Base-by-base conservation (phyloP, 352 stramenopile species). In the Globisporangium polare region DNA sequence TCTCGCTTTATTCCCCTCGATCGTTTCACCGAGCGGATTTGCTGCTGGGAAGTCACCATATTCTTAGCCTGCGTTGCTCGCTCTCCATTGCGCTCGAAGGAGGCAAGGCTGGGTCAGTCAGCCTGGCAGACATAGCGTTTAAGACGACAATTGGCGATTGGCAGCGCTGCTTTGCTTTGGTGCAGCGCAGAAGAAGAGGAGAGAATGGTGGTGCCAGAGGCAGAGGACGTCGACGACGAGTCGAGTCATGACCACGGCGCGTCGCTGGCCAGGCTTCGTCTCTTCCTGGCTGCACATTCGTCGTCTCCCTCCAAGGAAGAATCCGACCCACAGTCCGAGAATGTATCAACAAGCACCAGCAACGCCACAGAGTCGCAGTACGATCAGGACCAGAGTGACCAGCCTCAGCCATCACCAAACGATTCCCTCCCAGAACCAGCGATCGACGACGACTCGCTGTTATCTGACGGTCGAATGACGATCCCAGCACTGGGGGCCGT, bases 251-350 rank as follows among this genome's bases (percentile, higher is more conserved):
- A 73, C 5, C 57, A 64, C 22, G 41, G 64, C 17, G 56, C 68
- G 2, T 75, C 72, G 7, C 66, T 79, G 3, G 72, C 72, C 3
- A 43, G 72, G 12, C 60, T 79, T 17, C 68, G 72, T 0, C 52
- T 76, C 15, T 79, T 79, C 39, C 46, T 79, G 5, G 68, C 72
- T 8, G 66, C 72, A 1, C 72, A 79, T 52, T 58, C 61, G 33
- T 29, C 55, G 20, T 27, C 24, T 33, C 29, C 29, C 20, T 17
- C 41, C 17, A 62, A 51, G 50, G 12, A 29, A 12, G 24, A 49
- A 4, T 58, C 35, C 35, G 33, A 20, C 3, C 50, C 12, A 10
- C 47, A 53, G 26, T 20, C 27, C 6, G 26, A 42, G 50, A 17
- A 31, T 42, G n/a, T n/a, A n/a, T 55, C 9, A 17, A 18, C 50